A percentile compares a stretch with the other conserved stretches of the same genome.
These are phyloP conservation scores for Eucalyptus sideroxylon DNA, from an alignment of 345 rosid genomes.

Conservation along the genomic window DNA sequence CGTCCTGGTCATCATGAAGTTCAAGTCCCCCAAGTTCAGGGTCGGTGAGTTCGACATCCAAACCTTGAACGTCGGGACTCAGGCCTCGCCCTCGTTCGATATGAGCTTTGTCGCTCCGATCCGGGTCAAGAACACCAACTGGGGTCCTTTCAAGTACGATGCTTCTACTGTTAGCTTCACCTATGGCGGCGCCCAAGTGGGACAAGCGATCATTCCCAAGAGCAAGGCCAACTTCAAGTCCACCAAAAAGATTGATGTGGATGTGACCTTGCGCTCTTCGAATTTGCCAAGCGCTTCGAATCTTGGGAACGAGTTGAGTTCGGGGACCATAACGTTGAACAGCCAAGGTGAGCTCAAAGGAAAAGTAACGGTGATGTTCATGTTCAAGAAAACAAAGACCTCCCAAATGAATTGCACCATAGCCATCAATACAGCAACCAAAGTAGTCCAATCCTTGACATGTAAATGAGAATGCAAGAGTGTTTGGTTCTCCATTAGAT, in stretches of 20 bases:
- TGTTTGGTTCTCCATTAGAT: background rate
- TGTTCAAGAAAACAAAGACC: background rate
- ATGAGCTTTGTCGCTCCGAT: background rate
- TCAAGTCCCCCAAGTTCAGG: constrained; percentile 14
- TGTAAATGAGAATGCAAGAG: background rate
- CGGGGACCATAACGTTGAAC: background rate
- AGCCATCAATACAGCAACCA: background rate
- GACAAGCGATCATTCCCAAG: background rate
- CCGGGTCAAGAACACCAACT: constrained; percentile 4
- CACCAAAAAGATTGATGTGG: background rate
- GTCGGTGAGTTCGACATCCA: background rate
- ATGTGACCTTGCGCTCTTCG: background rate
- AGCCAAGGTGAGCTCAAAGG: background rate
- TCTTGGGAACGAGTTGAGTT: background rate
- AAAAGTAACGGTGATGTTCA: background rate
- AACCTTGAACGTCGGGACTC: background rate
- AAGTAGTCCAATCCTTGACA: background rate
- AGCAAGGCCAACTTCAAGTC: background rate
- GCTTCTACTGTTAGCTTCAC: background rate
- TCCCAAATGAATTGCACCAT: background rate
- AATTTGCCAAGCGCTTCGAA: background rate
- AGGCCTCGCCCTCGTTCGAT: background rate
- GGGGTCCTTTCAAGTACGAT: background rate
- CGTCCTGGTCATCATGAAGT: background rate
- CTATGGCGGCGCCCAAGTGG: background rate